These are phyloP conservation scores for Avena insularis DNA, from an alignment of 176 grass and related monocot genomes.

Conservation along the genomic window DNA sequence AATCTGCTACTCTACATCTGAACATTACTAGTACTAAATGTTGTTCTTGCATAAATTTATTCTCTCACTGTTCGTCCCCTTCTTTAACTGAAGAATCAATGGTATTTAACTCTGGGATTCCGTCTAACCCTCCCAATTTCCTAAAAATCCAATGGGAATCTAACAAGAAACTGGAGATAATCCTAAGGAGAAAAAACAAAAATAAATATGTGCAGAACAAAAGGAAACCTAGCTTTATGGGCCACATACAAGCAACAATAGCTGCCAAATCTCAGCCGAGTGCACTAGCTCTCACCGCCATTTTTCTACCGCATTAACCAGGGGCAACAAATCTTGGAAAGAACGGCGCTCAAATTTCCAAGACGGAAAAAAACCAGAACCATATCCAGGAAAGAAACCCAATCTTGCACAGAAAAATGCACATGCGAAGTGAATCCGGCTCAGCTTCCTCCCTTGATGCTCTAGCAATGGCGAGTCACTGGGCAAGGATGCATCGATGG, in stretches of 20 bases:
- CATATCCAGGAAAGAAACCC: background rate
- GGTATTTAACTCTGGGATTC: background rate
- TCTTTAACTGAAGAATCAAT: background rate
- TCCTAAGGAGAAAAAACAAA: background rate
- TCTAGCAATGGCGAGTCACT: background rate
- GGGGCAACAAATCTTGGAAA: background rate
- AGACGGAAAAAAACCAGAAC: background rate
- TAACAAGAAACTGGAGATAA: background rate
- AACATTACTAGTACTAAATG: background rate
- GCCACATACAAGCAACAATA: constrained; percentile 6
- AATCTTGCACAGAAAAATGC: constrained; percentile 11
- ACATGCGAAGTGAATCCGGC: no score
- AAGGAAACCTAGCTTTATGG: background rate
- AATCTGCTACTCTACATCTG: constrained; percentile 33
- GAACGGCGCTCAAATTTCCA: background rate
- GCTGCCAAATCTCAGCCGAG: constrained; percentile 3
- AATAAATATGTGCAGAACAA: background rate
- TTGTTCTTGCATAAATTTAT: constrained; percentile 11
- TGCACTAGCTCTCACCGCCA: background rate
- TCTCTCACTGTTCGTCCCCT: background rate
- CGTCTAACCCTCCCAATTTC: constrained; percentile 11
- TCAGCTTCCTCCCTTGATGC: background rate
- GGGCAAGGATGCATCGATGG: background rate
- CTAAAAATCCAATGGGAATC: constrained; percentile 33
- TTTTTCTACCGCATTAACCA: background rate